Percentiles rank a stretch among this genome's conserved stretches.
These are phyloP conservation scores for Eragrostis tef DNA, from an alignment of 202 grass and related monocot genomes.

Conservation along the genomic window DNA sequence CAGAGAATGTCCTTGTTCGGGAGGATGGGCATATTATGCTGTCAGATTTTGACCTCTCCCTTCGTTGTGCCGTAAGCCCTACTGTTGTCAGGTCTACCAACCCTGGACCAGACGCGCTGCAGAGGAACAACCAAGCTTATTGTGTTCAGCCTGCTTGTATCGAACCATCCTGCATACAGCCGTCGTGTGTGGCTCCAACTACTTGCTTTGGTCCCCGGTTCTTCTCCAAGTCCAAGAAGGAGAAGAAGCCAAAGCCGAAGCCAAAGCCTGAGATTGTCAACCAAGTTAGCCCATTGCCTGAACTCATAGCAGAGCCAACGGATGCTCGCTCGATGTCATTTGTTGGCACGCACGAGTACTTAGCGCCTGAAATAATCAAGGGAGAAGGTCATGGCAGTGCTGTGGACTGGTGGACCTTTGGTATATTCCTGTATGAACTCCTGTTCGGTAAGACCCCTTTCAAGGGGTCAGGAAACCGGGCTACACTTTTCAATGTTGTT, in stretches of 20 bases:
- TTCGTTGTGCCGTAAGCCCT: constrained; percentile 60
- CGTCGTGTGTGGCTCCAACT: constrained; percentile 66
- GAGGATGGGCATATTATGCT: constrained; percentile 84
- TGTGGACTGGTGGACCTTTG: constrained; percentile 84
- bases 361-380: constrained; percentile 77
- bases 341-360: constrained; percentile 77
- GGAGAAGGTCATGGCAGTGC: constrained; percentile 78
- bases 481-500: constrained; percentile 78
- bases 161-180: constrained; percentile 76
- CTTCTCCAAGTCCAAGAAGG: constrained; percentile 68
- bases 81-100: constrained; percentile 65
- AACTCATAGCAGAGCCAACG: constrained; percentile 71
- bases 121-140: constrained; percentile 58
- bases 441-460: constrained; percentile 77
- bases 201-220: constrained; percentile 70
- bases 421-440: constrained; percentile 77
- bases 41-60: constrained; percentile 76
- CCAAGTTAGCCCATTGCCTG: constrained; percentile 65
- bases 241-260: constrained; percentile 54
- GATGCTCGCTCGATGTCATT: constrained; percentile 82
- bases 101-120: constrained; percentile 53
- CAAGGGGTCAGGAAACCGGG: constrained; percentile 77
- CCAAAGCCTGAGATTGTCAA: constrained; percentile 64
- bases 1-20: constrained; percentile 74
- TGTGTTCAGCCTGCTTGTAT: constrained; percentile 74